Evolutionary conservation across 305 asterid species (phyloP).

Genomic region (Striga hermonthica): DNA sequence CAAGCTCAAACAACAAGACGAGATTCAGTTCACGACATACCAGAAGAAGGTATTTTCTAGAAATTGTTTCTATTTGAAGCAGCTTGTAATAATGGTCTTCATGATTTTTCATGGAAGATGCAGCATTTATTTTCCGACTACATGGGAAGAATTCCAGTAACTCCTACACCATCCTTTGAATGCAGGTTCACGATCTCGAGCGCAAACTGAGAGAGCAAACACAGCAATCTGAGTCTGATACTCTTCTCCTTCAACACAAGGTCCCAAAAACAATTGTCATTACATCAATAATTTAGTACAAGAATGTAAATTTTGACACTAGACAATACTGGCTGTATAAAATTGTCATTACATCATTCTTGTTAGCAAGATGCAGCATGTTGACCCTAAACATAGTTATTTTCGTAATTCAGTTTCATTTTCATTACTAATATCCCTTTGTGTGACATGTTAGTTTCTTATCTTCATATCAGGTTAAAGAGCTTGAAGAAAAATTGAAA

Average conservation of each 20-base stretch:
- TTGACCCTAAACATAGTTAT: not conserved
- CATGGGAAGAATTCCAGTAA: constrained; percentile 12
- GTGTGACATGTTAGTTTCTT: constrained; percentile 8
- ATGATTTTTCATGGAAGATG: not conserved
- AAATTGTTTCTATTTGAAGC: not conserved
- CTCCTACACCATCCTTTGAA: constrained; percentile 13
- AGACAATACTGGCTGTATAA: not conserved
- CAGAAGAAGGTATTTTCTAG: constrained; percentile 57
- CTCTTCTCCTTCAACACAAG: constrained; percentile 63
- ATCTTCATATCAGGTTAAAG: constrained; percentile 52
- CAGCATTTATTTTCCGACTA: constrained; percentile 1
- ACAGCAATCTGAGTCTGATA: constrained; percentile 51
- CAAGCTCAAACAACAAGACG: constrained; percentile 62
- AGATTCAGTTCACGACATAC: constrained; percentile 47
- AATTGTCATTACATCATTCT: no score
- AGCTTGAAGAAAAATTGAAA: constrained; percentile 61
- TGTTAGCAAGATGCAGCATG: no score
- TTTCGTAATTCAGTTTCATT: not conserved
- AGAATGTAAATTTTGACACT: not conserved
- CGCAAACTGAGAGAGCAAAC: constrained; percentile 59
- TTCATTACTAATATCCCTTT: constrained; percentile 1
- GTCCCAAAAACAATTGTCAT: constrained; percentile 35
- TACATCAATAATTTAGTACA: constrained; percentile 7
- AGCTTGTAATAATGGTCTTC: not conserved
- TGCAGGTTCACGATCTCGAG: constrained; percentile 83